Percentiles rank a stretch among this genome's conserved stretches.
Conservation (phyloP, 805 yeast species). For the Lipomyces sp. region DNA sequence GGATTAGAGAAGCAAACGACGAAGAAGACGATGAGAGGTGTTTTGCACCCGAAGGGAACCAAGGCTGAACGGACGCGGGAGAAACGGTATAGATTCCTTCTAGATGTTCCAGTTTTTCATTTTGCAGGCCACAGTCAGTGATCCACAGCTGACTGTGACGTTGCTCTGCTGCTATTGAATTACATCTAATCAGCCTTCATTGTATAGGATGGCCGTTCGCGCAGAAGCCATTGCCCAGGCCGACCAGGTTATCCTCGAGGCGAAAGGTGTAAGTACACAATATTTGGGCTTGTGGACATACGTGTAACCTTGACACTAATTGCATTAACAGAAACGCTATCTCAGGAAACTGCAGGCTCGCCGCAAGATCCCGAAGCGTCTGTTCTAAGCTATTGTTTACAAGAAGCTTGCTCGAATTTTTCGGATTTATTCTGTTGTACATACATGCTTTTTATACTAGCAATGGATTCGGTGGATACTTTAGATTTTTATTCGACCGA, state of each 20-base stretch:
- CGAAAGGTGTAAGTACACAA: slow-evolving; percentile 25
- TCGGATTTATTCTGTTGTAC: no score
- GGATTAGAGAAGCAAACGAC: slow-evolving; percentile 16
- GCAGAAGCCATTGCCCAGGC: slow-evolving; percentile 16
- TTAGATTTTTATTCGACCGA: no score
- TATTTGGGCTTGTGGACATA: no score
- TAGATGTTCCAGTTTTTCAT: neutral
- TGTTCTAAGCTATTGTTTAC: slow-evolving; percentile 18
- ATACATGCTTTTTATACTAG: no score
- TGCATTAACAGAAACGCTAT: slow-evolving; percentile 11
- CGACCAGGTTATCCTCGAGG: slow-evolving; percentile 17
- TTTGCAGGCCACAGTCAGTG: neutral
- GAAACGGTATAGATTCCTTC: slow-evolving; percentile 6
- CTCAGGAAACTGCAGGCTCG: slow-evolving; percentile 6
- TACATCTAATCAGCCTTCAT: neutral
- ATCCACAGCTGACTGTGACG: neutral
- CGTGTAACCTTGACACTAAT: neutral
- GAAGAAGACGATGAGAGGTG: slow-evolving; percentile 23
- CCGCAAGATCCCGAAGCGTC: slow-evolving; percentile 14
- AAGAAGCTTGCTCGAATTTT: no score
- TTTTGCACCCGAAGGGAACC: slow-evolving; percentile 14
- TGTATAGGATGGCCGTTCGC: slow-evolving; percentile 15
- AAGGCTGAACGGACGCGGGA: slow-evolving; percentile 11
- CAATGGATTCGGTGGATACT: no score
- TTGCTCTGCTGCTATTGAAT: neutral